Conservation (phyloP, 768 basidiomycete genomes). For the Mycena albidolilacea region DNA sequence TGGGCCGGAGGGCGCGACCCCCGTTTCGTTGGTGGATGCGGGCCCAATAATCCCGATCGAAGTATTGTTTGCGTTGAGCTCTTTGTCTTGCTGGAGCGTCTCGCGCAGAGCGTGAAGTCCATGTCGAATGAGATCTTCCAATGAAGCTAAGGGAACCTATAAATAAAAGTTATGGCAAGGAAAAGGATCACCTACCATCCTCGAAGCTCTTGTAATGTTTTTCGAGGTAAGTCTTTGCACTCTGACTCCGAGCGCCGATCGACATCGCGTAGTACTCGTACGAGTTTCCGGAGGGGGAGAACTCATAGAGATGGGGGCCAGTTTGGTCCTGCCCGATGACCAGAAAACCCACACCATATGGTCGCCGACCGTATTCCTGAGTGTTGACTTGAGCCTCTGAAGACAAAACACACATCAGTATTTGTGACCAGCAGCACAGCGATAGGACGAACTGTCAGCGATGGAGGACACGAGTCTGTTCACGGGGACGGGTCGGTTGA, state of each 20-base stretch:
- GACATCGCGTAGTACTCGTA: conserved; percentile 99
- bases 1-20: conserved; percentile 64
- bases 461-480: conserved; percentile 94
- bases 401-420: conserved; percentile 14
- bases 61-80: conserved; percentile 93
- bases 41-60: conserved; percentile 94
- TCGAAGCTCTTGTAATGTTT: conserved; percentile 91
- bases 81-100: conserved; percentile 98
- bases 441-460: conserved; percentile 85
- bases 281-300: conserved; percentile 96
- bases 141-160: conserved; percentile 60
- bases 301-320: conserved; percentile 98
- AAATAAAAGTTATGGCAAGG: conserved; percentile 3
- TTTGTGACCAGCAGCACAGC: background rate
- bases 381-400: conserved; percentile 98
- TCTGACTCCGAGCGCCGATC: conserved; percentile 97
- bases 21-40: conserved; percentile 69
- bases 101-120: conserved; percentile 96
- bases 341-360: conserved; percentile 98
- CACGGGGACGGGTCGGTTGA: conserved; percentile 95
- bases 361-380: conserved; percentile 96
- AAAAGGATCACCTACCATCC: conserved; percentile 72
- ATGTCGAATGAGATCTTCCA: conserved; percentile 92
- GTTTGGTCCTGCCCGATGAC: conserved; percentile 96
- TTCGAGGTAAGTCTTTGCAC: conserved; percentile 98